Conservation (phyloP, 208 protist species). For the Crithidia expoeki region DNA sequence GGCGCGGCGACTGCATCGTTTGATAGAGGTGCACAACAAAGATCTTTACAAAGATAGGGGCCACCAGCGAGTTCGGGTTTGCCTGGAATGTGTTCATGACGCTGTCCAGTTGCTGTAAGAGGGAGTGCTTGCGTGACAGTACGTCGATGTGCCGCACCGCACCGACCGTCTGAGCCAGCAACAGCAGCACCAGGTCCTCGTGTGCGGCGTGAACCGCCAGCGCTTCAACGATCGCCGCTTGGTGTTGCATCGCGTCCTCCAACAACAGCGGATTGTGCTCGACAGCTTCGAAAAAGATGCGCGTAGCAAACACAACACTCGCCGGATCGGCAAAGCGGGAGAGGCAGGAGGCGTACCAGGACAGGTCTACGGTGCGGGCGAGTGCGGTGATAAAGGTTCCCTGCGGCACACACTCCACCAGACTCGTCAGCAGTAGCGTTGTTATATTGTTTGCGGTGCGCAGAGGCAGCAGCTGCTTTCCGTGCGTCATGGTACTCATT, state of each 20-base stretch:
- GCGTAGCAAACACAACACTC: conserved; percentile 74
- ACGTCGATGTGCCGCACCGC: conserved; percentile 53
- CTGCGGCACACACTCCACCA: conserved; percentile 60
- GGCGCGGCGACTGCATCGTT: conserved; percentile 37
- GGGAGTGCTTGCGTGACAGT: conserved; percentile 56
- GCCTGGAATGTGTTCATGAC: conserved; percentile 49
- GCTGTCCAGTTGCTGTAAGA: conserved; percentile 69
- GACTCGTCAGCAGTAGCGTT: conserved; percentile 50
- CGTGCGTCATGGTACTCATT: conserved; percentile 34
- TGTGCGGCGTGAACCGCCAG: conserved; percentile 62
- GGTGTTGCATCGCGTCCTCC: conserved; percentile 56
- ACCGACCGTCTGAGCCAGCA: conserved; percentile 67
- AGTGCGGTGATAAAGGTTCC: conserved; percentile 51
- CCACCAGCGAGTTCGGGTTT: conserved; percentile 50
- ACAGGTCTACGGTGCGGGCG: conserved; percentile 51
- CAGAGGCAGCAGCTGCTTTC: conserved; percentile 33
- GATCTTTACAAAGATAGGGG: conserved; percentile 74
- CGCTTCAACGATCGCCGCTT: conserved; percentile 61
- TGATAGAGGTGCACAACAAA: conserved; percentile 57
- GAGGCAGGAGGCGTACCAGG: conserved; percentile 69
- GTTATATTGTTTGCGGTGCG: conserved; percentile 54
- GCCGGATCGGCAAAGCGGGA: conserved; percentile 71
- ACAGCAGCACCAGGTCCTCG: conserved; percentile 73
- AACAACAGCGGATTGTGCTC: conserved; percentile 49
- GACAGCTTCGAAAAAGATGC: conserved; percentile 75